These are phyloP conservation scores for Vitis cinerea DNA, from an alignment of 164 flowering plant genomes.

Conservation along the genomic window DNA sequence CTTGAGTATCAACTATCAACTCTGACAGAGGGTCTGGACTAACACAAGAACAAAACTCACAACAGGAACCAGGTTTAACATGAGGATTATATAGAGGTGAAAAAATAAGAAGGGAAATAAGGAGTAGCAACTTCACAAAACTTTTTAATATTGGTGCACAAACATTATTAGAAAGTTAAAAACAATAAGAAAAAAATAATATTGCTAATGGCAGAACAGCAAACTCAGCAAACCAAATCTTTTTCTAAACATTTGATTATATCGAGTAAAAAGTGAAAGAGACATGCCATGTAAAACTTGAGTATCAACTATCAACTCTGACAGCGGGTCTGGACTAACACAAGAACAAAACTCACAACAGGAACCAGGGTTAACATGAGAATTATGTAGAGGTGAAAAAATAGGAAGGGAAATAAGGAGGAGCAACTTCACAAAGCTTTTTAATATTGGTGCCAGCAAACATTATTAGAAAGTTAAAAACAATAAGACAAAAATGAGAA, in stretches of 20 bases:
- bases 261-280: neutral
- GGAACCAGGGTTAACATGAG: too few species aligned
- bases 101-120: too few species aligned
- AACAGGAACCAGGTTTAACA: too few species aligned
- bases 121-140: too few species aligned
- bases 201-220: too few species aligned
- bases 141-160: too few species aligned
- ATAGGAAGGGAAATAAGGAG: neutral
- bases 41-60: neutral
- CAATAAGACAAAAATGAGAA: neutral
- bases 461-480: neutral
- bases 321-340: neutral
- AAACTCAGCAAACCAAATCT: too few species aligned
- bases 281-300: neutral
- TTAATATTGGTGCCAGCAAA: neutral
- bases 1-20: neutral
- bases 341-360: neutral
- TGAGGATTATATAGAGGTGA: too few species aligned
- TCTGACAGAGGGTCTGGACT: neutral
- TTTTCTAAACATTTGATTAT: too few species aligned
- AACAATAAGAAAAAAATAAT: too few species aligned
- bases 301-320: neutral
- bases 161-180: too few species aligned
- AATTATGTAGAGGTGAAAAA: too few species aligned
- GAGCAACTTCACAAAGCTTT: neutral